A percentile compares a stretch with the other conserved stretches of the same genome.
phyloP scores from a whole-genome alignment of 345 rosid species.

The Corchorus capsularis region DNA sequence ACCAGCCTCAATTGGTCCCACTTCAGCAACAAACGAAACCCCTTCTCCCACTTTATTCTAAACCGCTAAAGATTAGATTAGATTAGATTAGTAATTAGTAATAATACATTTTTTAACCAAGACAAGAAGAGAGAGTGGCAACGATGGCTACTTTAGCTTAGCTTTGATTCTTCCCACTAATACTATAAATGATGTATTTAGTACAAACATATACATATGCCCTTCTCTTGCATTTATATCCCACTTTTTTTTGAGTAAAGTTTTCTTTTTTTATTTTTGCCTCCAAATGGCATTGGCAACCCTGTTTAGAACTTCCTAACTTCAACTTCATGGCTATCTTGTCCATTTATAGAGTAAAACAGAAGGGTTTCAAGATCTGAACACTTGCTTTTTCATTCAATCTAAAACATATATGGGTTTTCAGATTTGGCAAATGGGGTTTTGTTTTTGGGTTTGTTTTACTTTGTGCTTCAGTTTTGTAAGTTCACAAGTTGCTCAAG shows the following conservation, averaged over 20 bases:
- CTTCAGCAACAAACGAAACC: conserved; percentile 9
- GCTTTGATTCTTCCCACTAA: neutral
- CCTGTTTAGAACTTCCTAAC: neutral
- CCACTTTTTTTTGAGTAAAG: neutral
- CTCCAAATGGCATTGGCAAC: conserved; percentile 13
- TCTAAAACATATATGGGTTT: conserved; percentile 18
- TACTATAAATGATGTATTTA: neutral
- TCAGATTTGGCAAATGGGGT: conserved; percentile 32
- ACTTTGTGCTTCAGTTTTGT: conserved; percentile 16
- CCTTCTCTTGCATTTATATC: conserved; percentile 17
- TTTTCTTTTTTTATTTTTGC: neutral
- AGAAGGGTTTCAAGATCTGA: conserved; percentile 19
- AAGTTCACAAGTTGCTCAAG: conserved; percentile 31
- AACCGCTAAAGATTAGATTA: conserved; percentile 6
- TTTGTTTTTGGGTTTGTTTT: conserved; percentile 35
- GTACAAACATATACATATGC: neutral
- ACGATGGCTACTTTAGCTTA: neutral
- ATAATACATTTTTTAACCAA: neutral
- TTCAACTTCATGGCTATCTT: conserved; percentile 9
- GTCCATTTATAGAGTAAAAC: neutral
- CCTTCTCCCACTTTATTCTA: conserved; percentile 6
- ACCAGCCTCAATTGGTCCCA: neutral
- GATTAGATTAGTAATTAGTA: no score
- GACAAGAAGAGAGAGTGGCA: neutral
- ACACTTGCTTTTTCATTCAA: neutral